Evolutionary conservation across 2,329 filamentous ascomycete genomes (phyloP).

Genomic region (Dactylellina cionopaga): DNA sequence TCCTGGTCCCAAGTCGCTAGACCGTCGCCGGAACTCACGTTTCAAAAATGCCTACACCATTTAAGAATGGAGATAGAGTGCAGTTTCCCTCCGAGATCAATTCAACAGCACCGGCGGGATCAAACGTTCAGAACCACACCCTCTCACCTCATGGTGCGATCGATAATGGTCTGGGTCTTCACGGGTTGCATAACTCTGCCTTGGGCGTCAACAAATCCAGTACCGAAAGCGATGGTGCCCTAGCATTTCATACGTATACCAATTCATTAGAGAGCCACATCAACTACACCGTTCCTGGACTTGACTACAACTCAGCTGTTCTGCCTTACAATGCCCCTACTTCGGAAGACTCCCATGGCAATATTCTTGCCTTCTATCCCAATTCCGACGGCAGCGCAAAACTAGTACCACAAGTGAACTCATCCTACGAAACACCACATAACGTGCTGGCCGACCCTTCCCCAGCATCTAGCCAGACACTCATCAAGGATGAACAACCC

Average conservation of each 20-base stretch:
- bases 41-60: constrained; percentile 49
- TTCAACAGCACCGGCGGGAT: constrained; percentile 1
- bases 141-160: constrained; percentile 15
- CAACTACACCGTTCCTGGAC: constrained; percentile 18
- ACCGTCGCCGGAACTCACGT: constrained; percentile 3
- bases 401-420: constrained; percentile 11
- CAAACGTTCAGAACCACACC: constrained; percentile 7
- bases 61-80: constrained; percentile 46
- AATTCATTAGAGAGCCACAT: constrained; percentile 27
- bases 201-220: constrained; percentile 30
- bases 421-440: constrained; percentile 7
- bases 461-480: background rate
- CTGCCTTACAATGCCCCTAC: constrained; percentile 15
- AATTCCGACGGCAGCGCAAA: constrained; percentile 19
- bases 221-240: constrained; percentile 5
- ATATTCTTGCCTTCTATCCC: constrained; percentile 33
- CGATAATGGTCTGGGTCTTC: constrained; percentile 35
- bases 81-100: constrained; percentile 46
- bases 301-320: constrained; percentile 29
- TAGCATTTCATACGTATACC: constrained; percentile 29
- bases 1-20: too few relatives aligned
- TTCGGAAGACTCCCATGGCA: constrained; percentile 13
- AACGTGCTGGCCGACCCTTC: constrained; percentile 2
- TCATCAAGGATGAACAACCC: constrained; percentile 35
- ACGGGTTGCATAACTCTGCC: constrained; percentile 18